A percentile compares a stretch with the other conserved stretches of the same genome.
Evolutionary conservation across 495 filamentous ascomycete species (phyloP).

Genomic region (Penicillium paxilli): DNA sequence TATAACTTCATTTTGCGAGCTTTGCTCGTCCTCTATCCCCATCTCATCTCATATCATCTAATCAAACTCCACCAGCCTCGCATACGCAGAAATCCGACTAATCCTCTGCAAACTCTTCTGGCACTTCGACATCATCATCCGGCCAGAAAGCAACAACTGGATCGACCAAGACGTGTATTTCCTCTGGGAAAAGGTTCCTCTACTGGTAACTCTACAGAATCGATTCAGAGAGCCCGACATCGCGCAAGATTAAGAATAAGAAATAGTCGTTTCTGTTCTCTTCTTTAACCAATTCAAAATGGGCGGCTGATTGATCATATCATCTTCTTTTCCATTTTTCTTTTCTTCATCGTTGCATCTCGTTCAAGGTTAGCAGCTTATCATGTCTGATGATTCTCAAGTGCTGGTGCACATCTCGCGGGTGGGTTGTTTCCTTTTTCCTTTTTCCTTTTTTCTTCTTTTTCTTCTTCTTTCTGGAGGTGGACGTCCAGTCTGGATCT

Average conservation of each 20-base stretch:
- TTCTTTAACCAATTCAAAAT: too few relatives aligned
- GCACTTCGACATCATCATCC: conserved; percentile 42
- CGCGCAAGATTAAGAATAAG: too few relatives aligned
- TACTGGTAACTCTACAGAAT: not conserved
- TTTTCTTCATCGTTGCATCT: not conserved
- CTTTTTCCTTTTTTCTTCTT: not conserved
- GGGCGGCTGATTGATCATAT: not conserved
- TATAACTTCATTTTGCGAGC: too few relatives aligned
- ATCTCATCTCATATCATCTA: not conserved
- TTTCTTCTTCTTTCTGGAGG: not conserved
- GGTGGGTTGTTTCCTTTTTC: not conserved
- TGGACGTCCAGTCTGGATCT: not conserved
- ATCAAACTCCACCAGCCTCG: conserved; percentile 37
- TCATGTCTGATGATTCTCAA: too few relatives aligned
- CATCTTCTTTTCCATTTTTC: not conserved
- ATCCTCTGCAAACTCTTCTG: conserved; percentile 52
- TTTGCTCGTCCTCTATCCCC: too few relatives aligned
- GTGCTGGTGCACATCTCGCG: not conserved
- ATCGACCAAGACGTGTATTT: conserved; percentile 4
- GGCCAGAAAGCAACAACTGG: conserved; percentile 1
- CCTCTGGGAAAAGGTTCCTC: conserved; percentile 2
- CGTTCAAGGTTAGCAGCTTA: too few relatives aligned
- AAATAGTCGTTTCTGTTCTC: too few relatives aligned
- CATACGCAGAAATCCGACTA: conserved; percentile 56
- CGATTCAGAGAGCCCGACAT: not conserved